Base-by-base conservation (phyloP, 2,329 filamentous ascomycete species). In the Aureobasidium musti region DNA sequence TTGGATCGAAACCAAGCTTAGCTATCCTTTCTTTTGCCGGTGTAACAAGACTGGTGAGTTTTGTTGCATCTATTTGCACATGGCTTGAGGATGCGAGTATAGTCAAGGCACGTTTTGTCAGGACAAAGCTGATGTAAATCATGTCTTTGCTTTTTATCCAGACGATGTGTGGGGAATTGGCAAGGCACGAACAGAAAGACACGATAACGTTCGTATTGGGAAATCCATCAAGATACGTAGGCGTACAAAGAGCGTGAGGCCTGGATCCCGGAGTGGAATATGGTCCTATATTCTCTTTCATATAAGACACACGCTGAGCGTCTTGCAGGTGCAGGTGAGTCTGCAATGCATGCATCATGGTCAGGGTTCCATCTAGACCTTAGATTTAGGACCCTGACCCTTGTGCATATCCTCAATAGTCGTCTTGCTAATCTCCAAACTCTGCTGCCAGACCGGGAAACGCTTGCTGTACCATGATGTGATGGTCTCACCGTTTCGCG, bases 1-100 rank as follows among this genome's bases (percentile, higher is more conserved):
- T 53, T 66, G 68, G 69, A 71, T 71, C 69, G 69, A 71, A 71
- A 71, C 69, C 68, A 67, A 54, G 37, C 67, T 68, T 67, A 70
- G 69, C 69, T 70, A 70, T 45, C 23, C 33, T 43, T 65, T 67
- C 30, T 63, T 63, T 63, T 63, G 43, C 26, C 17, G 8, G 5
- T 39, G 37, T 8, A 17, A 14, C 19, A 10, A 26, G 33, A 14
- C 19, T 17, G 14, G 1, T 52, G 23, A 13, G 7, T n/a, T 52
- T 23, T 28, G 17, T 28, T n/a, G 28, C 2, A 10, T 6, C 3
- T 5, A 33, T 6, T 1, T 5, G 6, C 19, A 14, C 10, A 47
- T 23, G 3, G 5, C 21, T 14, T 14, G 19, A 14, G 11, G n/a
- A n/a, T n/a, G n/a, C n/a, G n/a, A n/a, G n/a, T n/a, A n/a, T 21